Percentiles rank a stretch among this genome's conserved stretches.
phyloP scores from a whole-genome alignment of 495 filamentous ascomycete species.

The Tuber indicum region DNA sequence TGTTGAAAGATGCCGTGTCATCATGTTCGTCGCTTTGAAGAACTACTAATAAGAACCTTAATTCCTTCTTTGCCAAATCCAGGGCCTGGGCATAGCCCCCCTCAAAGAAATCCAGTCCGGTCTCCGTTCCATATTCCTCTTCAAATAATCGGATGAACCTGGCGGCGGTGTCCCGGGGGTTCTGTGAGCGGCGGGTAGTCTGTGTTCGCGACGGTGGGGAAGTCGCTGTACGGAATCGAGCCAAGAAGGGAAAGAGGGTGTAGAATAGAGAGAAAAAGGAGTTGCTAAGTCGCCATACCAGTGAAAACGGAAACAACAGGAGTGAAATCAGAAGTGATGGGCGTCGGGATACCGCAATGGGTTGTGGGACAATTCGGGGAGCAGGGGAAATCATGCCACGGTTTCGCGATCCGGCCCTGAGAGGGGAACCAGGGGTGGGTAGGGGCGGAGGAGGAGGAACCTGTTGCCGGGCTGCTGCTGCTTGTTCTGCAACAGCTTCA shows the following conservation, averaged over 20 bases:
- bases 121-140: constrained; percentile 72
- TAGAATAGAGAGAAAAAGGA: constrained; percentile 60
- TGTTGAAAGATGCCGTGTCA: constrained; percentile 75
- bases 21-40: constrained; percentile 89
- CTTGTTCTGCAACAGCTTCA: constrained; percentile 58
- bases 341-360: constrained; percentile 57
- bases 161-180: constrained; percentile 78
- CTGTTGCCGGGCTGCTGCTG: constrained; percentile 43
- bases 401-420: constrained; percentile 11
- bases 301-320: constrained; percentile 72
- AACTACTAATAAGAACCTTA: constrained; percentile 81
- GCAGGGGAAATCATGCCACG: constrained; percentile 50
- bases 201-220: constrained; percentile 53
- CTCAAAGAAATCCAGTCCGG: constrained; percentile 53
- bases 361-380: constrained; percentile 72
- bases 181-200: constrained; percentile 63
- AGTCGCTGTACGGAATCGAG: constrained; percentile 60
- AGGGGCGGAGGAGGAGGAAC: constrained; percentile 40
- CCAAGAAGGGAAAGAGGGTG: constrained; percentile 71
- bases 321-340: constrained; percentile 68
- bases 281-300: constrained; percentile 63
- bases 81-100: constrained; percentile 83
- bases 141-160: constrained; percentile 88
- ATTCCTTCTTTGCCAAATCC: constrained; percentile 79
- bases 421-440: constrained; percentile 40